Evolutionary conservation across 805 yeast genomes (phyloP), one percentile per base, ranked within the genome.

Genomic region (Torulaspora gathmanii): DNA sequence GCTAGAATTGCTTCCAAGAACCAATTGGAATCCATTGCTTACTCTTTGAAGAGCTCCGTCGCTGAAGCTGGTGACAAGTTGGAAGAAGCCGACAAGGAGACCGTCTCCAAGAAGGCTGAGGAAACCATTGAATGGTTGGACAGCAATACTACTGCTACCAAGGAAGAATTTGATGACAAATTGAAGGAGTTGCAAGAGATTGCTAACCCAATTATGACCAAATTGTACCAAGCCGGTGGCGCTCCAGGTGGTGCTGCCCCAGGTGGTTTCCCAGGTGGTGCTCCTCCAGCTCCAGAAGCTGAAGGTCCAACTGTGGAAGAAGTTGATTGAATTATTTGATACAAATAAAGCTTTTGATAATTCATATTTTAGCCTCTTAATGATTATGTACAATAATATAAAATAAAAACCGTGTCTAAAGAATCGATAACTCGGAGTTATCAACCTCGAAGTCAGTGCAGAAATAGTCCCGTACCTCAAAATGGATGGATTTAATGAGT

Each of bases 141-240:
- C 73, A 77, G 79, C 65, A 86, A 87, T 78, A 87, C 83, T 69
- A 82, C 96, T 60, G 97, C 95, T 61, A 73, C 95, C 52, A 80
- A 86, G 61, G 97, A 91, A 67, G 98, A 90, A 80, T 90, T 73
- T 74, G 79, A 82, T 65, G 95, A 85, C 75, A 84, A 81, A 78
- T 95, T 89, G 78, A 91, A 91, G 85, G 96, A 89, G 73, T 86
- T 90, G 69, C 97, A 91, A 78, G 88, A 82, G 61, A 77, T 85
- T 74, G 95, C 96, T 61, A 90, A 90, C 83, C 97, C 97, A 72
- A 87, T 90, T 76, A 84, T 90, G 85, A 79, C 89, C 69, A 88
- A 89, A 80, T 86, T 93, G 79, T 91, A 91, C 83, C 91, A 86
- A 73, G 89, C 82, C 58, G 71, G 70, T 54, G 96, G 95, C 74